A percentile compares a stretch with the other conserved stretches of the same genome.
phyloP scores from a whole-genome alignment of 768 basidiomycete genomes.

The Psilocybe subaeruginosa region DNA sequence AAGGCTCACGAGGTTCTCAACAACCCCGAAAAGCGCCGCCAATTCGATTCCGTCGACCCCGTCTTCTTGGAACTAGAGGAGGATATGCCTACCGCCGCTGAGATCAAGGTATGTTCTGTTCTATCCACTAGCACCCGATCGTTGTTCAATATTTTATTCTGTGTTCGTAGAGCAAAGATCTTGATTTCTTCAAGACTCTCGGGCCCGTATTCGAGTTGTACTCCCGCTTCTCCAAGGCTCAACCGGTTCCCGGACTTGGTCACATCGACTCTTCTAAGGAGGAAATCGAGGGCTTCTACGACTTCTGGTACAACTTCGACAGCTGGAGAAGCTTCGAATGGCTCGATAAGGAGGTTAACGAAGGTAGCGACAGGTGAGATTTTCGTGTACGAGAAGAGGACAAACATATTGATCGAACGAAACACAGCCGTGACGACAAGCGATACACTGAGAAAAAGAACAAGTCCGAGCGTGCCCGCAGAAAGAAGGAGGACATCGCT shows the following conservation, averaged over 20 bases:
- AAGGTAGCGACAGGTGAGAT: slow-evolving; percentile 90
- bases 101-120: slow-evolving; percentile 50
- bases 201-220: slow-evolving; percentile 88
- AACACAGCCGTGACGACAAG: slow-evolving; percentile 90
- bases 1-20: slow-evolving; percentile 97
- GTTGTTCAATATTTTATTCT: neutral
- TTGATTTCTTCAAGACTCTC: slow-evolving; percentile 75
- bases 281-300: slow-evolving; percentile 91
- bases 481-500: slow-evolving; percentile 97
- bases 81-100: slow-evolving; percentile 69
- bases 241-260: slow-evolving; percentile 87
- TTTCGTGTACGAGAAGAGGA: neutral
- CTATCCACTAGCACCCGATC: neutral
- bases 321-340: slow-evolving; percentile 98
- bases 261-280: slow-evolving; percentile 70
- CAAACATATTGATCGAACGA: neutral
- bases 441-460: slow-evolving; percentile 99
- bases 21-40: slow-evolving; percentile 83
- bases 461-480: slow-evolving; percentile 92
- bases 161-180: slow-evolving; percentile 44
- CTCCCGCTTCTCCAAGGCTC: slow-evolving; percentile 85
- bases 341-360: slow-evolving; percentile 97
- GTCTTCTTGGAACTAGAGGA: slow-evolving; percentile 72
- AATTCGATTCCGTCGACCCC: slow-evolving; percentile 97
- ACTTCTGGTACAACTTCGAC: slow-evolving; percentile 99